These are phyloP conservation scores for Candida pseudofarinosa DNA, from an alignment of 805 yeast species.

Conservation along the genomic window DNA sequence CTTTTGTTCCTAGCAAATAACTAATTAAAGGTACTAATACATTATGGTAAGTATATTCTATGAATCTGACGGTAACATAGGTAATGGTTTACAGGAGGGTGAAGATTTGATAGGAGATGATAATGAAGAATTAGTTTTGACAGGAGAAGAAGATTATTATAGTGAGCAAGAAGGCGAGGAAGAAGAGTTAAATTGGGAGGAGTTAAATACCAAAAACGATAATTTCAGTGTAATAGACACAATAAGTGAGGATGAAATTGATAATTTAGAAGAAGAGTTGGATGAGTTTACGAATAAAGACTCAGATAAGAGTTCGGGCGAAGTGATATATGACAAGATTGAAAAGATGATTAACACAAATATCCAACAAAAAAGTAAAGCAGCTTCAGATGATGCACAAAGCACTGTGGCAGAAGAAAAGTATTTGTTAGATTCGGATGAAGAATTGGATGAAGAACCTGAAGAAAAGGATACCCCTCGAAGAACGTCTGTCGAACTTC, in stretches of 20 bases:
- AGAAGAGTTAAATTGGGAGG: neutral
- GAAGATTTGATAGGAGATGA: constrained; percentile 1
- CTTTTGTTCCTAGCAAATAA: too few relatives aligned
- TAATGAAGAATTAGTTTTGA: neutral
- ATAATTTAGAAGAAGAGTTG: constrained; percentile 19
- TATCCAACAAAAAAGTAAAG: constrained; percentile 19
- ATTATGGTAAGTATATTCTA: neutral
- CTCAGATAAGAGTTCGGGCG: constrained; percentile 6
- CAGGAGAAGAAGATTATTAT: neutral
- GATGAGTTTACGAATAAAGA: neutral
- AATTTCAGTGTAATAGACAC: neutral
- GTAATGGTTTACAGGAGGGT: neutral
- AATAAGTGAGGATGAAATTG: constrained; percentile 21
- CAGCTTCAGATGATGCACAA: constrained; percentile 8
- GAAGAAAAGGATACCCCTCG: neutral
- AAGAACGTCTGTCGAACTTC: neutral
- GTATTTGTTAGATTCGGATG: neutral
- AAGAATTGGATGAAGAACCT: neutral
- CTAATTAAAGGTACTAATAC: too few relatives aligned
- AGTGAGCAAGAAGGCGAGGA: constrained; percentile 1
- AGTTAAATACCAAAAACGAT: constrained; percentile 1
- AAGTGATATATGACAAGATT: constrained; percentile 8
- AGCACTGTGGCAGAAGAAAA: constrained; percentile 9
- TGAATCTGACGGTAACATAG: neutral
- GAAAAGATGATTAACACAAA: constrained; percentile 15